Evolutionary conservation across 2,329 filamentous ascomycete species (phyloP), one percentile per base, ranked within the genome.

Genomic region (Diplodia seriata): DNA sequence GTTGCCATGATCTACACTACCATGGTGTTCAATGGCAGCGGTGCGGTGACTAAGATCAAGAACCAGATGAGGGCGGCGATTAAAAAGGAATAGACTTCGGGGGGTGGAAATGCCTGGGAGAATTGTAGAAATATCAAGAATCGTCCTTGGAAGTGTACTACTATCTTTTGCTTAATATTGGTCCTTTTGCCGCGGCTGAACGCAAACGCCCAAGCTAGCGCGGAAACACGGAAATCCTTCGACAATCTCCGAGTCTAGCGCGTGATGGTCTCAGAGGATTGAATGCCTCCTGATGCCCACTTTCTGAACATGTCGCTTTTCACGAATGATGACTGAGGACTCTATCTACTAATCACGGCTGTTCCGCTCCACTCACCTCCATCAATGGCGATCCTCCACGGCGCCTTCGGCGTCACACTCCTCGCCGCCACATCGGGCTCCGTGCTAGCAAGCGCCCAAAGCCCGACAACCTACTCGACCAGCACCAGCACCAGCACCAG

Each of bases 1-100:
- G 89, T 96, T 15, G 93, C 93, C 2, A 95, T 97, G 88, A 85
- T 97, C 64, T 98, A 98, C 78, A 99, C 95, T 0, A 91, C 87
- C 4, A 78, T 91, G 72, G 85, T 88, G 59, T 90, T 89, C 72
- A 86, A 86, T 18, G 88, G 88, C 53, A 80, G 83, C 2, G 87
- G 87, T n/a, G 89, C 86, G 0, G 84, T 89, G 38, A 88, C 78
- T 31, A 77, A 79, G 69, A 84, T 85, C 64, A 85, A 85, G 75
- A 69, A 75, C 62, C 81, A 85, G 73, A 84, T 85, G 81, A 76
- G 82, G 55, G 79, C 82, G 31, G 79, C 80, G 54, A 76, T 81
- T 55, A 68, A 70, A 47, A 72, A 70, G 63, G 50, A 36, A 61
- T 68, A 66, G 62, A 66, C 36, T 40, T 26, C 11, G 18, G 6